These are phyloP conservation scores for Wickerhamomyces mucosus DNA, from an alignment of 805 yeast species.

Conservation along the genomic window DNA sequence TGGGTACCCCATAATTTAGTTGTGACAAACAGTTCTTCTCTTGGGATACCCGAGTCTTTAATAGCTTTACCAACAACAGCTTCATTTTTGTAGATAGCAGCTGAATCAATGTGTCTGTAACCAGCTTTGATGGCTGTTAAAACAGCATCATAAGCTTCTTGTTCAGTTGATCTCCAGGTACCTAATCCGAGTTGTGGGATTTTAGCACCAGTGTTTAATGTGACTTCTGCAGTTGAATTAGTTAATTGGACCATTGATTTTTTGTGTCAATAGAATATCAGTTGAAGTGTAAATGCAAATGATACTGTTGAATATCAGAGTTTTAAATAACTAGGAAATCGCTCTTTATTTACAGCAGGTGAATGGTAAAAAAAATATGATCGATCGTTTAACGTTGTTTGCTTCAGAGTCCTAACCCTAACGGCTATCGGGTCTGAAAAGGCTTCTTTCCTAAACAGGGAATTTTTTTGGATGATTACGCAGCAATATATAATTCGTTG, in stretches of 20 bases:
- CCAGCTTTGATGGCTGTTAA: constrained; percentile 25
- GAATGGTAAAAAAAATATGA: too few relatives aligned
- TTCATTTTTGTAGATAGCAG: constrained; percentile 47
- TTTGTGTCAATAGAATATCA: too few relatives aligned
- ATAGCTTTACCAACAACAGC: constrained; percentile 46
- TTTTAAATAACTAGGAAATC: too few relatives aligned
- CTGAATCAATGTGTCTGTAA: constrained; percentile 57
- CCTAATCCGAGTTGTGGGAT: constrained; percentile 51
- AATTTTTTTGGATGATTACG: too few relatives aligned
- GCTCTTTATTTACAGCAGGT: too few relatives aligned
- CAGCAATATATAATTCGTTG: too few relatives aligned
- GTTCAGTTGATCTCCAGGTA: constrained; percentile 31
- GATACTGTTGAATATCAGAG: too few relatives aligned
- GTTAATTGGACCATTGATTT: constrained; percentile 5
- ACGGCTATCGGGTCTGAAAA: too few relatives aligned
- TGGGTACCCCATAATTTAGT: constrained; percentile 56
- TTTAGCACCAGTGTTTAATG: constrained; percentile 37
- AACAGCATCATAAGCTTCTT: constrained; percentile 18
- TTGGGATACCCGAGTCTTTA: constrained; percentile 44
- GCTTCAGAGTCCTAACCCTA: too few relatives aligned
- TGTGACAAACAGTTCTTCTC: constrained; percentile 59
- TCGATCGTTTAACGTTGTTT: too few relatives aligned
- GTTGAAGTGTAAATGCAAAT: too few relatives aligned
- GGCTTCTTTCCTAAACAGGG: too few relatives aligned
- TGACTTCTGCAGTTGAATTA: constrained; percentile 4